Conservation (phyloP, 441 rosid species). For the Sinapis alba region DNA sequence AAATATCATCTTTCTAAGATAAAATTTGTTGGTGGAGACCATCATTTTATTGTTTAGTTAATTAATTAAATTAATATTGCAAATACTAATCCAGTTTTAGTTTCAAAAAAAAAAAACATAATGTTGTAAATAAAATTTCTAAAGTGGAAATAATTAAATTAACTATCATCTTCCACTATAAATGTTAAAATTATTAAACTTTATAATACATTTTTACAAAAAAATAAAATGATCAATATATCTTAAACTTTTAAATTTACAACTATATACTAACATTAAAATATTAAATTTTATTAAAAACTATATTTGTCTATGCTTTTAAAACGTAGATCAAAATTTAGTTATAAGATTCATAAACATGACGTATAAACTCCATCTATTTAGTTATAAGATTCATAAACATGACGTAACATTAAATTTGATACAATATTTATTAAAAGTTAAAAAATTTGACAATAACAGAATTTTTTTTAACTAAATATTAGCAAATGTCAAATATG, state of each 20-base stretch:
- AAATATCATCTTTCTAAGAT: no score
- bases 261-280: no score
- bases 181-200: no score
- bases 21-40: neutral
- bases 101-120: neutral
- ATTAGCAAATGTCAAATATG: constrained; percentile 6
- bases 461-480: neutral
- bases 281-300: neutral
- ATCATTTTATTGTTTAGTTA: neutral
- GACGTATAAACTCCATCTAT: no score
- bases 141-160: no score
- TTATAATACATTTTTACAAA: neutral
- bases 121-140: neutral
- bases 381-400: no score
- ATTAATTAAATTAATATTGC: neutral
- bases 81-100: neutral
- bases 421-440: neutral
- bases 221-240: neutral
- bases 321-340: no score
- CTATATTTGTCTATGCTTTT: neutral
- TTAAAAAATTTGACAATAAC: neutral
- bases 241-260: no score
- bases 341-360: no score
- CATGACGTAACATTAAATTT: no score
- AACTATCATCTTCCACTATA: neutral